A percentile compares a stretch with the other conserved stretches of the same genome.
Conservation (phyloP, 2,329 filamentous ascomycete genomes). For the Aotearoamyces nothofagi region DNA sequence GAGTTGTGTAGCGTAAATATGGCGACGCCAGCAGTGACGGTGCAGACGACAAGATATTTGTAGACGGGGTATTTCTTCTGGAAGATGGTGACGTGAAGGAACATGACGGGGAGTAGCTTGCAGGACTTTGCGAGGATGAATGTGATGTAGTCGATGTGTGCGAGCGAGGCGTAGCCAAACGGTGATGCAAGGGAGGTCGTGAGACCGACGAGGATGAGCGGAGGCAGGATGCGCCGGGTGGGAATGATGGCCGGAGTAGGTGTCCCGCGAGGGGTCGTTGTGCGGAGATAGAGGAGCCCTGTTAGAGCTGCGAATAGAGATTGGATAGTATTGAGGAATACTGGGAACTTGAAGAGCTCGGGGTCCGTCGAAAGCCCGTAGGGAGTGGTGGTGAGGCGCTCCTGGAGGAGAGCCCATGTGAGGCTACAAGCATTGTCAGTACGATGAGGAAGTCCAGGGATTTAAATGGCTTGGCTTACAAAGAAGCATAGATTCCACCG, state of each 20-base stretch:
- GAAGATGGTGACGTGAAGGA: constrained; percentile 86
- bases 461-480: too few species aligned
- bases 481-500: constrained; percentile 91
- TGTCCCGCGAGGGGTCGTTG: constrained; percentile 39
- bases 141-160: constrained; percentile 94
- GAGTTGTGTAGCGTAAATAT: constrained; percentile 83
- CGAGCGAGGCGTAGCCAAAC: constrained; percentile 84
- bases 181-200: constrained; percentile 84
- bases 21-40: constrained; percentile 84
- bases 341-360: constrained; percentile 80
- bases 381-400: constrained; percentile 86
- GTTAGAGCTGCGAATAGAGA: constrained; percentile 74
- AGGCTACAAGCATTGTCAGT: constrained; percentile 39
- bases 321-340: constrained; percentile 94
- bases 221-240: constrained; percentile 54
- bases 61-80: constrained; percentile 79
- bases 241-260: constrained; percentile 58
- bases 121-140: constrained; percentile 96
- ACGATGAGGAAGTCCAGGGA: too few species aligned
- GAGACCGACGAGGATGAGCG: constrained; percentile 71
- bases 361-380: constrained; percentile 49
- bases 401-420: constrained; percentile 92
- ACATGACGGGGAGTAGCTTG: constrained; percentile 98
- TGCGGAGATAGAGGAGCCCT: constrained; percentile 65
- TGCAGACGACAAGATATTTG: constrained; percentile 87